Evolutionary conservation across 495 filamentous ascomycete genomes (phyloP), one percentile per base, ranked within the genome.

Genomic region (Aspergillus campestris): DNA sequence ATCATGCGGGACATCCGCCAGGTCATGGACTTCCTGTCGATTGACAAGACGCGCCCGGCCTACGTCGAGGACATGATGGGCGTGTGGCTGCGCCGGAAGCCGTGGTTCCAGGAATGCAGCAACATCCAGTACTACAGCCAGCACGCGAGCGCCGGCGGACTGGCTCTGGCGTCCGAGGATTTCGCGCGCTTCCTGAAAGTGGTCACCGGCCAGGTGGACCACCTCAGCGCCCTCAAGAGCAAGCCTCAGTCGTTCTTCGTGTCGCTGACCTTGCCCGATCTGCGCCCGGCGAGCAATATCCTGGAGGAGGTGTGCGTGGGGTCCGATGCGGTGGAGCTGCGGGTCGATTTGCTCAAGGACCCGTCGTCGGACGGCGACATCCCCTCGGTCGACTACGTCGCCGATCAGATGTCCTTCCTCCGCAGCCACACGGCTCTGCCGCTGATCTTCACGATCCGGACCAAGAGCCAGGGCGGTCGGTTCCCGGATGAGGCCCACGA

Each of bases 111-210:
- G 45, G 82, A 90, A 54, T 97, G 92, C 73, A 96, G 91, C 70
- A 97, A 96, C 62, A 84, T 86, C 60, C 87, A 94, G 55, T 95
- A 94, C 70, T 82, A 89, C 69, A 91, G 85, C 65, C 86, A 85
- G 36, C 75, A 78, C 18, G 74, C 78, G 4, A 76, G 70, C 28
- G 48, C 59, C 8, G 47, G 59, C 9, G 64, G 63, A 11, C 66
- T 87, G 34, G 67, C 72, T 12, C 73, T 81, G 48, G 80, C 85
- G 8, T 77, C 84, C 3, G 73, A 83, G 38, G 89, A 95, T 59
- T 95, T 97, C 57, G 66, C 69, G 13, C 80, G 82, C 15, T 96
- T 97, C 61, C 63, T 95, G 38, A 69, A 70, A 6, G 71, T 84
- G 5, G 81, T 95, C 40, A 84, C 75, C 13, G 89, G 89, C 13